These are phyloP conservation scores for Fagus sylvatica DNA, from an alignment of 306 rosid genomes.

Conservation along the genomic window DNA sequence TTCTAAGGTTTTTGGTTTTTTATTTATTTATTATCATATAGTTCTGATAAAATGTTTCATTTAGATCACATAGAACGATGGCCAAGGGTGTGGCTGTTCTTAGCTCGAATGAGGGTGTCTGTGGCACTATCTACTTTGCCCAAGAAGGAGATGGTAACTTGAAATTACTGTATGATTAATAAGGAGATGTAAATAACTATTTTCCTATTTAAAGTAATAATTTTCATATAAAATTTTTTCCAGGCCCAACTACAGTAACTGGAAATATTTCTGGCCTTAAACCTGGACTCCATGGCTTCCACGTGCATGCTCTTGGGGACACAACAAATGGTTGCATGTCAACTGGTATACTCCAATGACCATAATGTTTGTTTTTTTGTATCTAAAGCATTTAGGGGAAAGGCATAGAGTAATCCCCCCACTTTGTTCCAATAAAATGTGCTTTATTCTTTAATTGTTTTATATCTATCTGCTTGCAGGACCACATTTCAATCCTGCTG, in stretches of 20 bases:
- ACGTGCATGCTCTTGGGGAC: slow-evolving; percentile 91
- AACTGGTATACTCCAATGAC: slow-evolving; percentile 56
- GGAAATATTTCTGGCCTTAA: slow-evolving; percentile 73
- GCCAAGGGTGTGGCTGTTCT: slow-evolving; percentile 94
- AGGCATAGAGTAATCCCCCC: background rate
- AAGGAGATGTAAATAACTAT: background rate
- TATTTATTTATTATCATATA: background rate
- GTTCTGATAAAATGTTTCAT: slow-evolving; percentile 35
- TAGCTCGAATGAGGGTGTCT: slow-evolving; percentile 59
- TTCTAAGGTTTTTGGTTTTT: background rate
- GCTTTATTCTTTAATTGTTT: background rate
- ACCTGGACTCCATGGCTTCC: slow-evolving; percentile 94
- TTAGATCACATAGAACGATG: slow-evolving; percentile 85
- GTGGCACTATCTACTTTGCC: slow-evolving; percentile 59
- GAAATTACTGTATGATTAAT: background rate
- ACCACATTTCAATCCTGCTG: slow-evolving; percentile 79
- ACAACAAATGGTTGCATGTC: slow-evolving; percentile 97
- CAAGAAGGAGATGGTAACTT: slow-evolving; percentile 86
- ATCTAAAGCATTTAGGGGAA: background rate
- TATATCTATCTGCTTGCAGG: slow-evolving; percentile 42
- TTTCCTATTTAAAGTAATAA: slow-evolving; percentile 1
- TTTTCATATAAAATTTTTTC: slow-evolving; percentile 5
- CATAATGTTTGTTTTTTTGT: background rate
- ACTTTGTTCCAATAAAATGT: background rate
- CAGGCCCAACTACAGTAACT: slow-evolving; percentile 83